Conservation (phyloP, 805 yeast genomes). For the Wickerhamomyces ciferrii region DNA sequence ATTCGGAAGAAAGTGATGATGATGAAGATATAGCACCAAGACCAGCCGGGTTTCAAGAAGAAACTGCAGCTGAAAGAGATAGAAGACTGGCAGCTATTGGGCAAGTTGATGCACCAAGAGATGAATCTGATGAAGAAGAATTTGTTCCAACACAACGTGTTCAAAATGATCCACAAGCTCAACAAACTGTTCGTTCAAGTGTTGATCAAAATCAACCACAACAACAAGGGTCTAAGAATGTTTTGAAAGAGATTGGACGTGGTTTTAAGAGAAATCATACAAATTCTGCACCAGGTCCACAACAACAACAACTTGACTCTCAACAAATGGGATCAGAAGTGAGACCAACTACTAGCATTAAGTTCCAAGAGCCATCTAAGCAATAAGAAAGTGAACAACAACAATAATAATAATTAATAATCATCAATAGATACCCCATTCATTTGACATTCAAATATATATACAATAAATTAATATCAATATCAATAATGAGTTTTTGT, state of each 20-base stretch:
- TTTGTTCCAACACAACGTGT: background rate
- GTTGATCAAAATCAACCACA: background rate
- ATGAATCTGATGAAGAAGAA: slow-evolving; percentile 46
- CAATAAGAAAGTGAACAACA: background rate
- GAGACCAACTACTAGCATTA: background rate
- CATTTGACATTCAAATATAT: too few species aligned
- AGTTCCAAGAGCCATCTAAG: background rate
- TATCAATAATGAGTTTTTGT: background rate
- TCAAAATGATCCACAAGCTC: background rate
- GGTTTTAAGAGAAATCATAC: background rate
- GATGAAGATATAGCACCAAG: slow-evolving; percentile 21
- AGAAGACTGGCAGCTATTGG: slow-evolving; percentile 61
- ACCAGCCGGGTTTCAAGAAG: slow-evolving; percentile 28
- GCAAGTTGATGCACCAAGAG: slow-evolving; percentile 30
- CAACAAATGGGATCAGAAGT: background rate
- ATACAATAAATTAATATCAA: too few species aligned
- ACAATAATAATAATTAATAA: too few species aligned
- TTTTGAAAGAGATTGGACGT: background rate
- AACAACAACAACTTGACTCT: too few species aligned
- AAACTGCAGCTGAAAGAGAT: slow-evolving; percentile 61
- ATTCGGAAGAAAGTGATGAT: slow-evolving; percentile 18
- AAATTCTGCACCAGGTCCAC: background rate
- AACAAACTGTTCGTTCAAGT: background rate
- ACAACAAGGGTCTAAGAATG: background rate
- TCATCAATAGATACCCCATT: background rate